Base-by-base conservation (phyloP, 768 basidiomycete species). In the Mycena rosella region DNA sequence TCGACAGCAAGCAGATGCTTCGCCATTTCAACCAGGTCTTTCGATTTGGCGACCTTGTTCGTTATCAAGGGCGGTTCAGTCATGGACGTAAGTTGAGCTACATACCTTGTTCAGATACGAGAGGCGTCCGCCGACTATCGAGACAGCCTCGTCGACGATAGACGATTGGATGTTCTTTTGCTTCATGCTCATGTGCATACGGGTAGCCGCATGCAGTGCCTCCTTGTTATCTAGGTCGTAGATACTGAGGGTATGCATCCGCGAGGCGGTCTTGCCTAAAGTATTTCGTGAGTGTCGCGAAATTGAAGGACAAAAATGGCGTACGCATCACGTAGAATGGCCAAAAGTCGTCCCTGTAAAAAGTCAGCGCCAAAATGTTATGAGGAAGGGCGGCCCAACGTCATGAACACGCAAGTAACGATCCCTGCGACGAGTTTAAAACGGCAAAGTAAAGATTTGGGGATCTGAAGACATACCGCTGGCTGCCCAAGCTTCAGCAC, bases 401-500 rank as follows among this genome's bases (percentile, higher is more conserved):
- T 88, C 79, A 82, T 90, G 76, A 96, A 94, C 1, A 96, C 89
- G 77, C 94, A 84, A 9, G 92, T 95, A 64, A 92, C 76, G 56
- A 93, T 91, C 18, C 92, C 92, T 91, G 67, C 34, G 32, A 44
- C 29, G 26, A 49, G 36, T 49, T 27, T 44, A 38, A 2, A 7
- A 68, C 24, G 72, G 30, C 7, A n/a, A 36, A n/a, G n/a, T n/a
- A n/a, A 40, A 49, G 48, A 61, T 32, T 36, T 55, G 61, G 40
- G 51, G 44, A 65, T 66, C 57, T 32, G 38, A 40, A 32, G 45
- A 75, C 86, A 70, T 68, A 91, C 93, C 88, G 76, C 91, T 89
- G 14, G 92, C 90, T 7, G 92, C 89, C 94, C 96, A 96, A 8
- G 90, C 80, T 76, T 96, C 95, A 7, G 93, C 95, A 61, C 89